Percentiles rank a stretch among this genome's conserved stretches.
Evolutionary conservation across 2,329 filamentous ascomycete species (phyloP).

Genomic region (Drechslerella dactyloides): DNA sequence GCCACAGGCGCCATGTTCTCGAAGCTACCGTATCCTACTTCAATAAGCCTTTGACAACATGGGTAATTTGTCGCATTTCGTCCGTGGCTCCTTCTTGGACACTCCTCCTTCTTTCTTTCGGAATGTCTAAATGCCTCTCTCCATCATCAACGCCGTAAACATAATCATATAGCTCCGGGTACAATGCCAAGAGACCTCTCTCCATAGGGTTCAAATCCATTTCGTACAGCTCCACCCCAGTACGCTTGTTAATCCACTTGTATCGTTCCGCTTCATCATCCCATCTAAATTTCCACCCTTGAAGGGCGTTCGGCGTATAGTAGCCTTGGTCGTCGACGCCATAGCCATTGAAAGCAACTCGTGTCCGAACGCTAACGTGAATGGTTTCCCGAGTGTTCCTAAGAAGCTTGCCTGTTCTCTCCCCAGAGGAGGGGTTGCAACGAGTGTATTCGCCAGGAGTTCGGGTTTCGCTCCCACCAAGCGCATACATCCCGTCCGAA

Average conservation of each 20-base stretch:
- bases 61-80: slow-evolving; percentile 29
- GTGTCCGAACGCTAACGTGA: slow-evolving; percentile 30
- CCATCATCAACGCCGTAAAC: slow-evolving; percentile 27
- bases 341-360: slow-evolving; percentile 30
- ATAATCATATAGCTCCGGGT: slow-evolving; percentile 41
- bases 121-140: slow-evolving; percentile 15
- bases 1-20: too few species aligned
- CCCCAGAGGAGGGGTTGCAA: slow-evolving; percentile 23
- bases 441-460: slow-evolving; percentile 42
- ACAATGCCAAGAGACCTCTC: slow-evolving; percentile 26
- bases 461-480: slow-evolving; percentile 31
- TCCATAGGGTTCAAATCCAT: slow-evolving; percentile 40
- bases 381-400: slow-evolving; percentile 38
- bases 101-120: slow-evolving; percentile 14
- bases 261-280: slow-evolving; percentile 26
- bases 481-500: slow-evolving; percentile 44
- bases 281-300: slow-evolving; percentile 28
- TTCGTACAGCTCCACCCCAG: slow-evolving; percentile 25
- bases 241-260: slow-evolving; percentile 40
- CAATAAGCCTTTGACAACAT: slow-evolving; percentile 34
- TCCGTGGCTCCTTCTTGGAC: slow-evolving; percentile 16
- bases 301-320: slow-evolving; percentile 26
- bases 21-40: too few species aligned
- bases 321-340: slow-evolving; percentile 38
- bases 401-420: slow-evolving; percentile 27